These are phyloP conservation scores for Wickerhamiella sorbophila DNA, from an alignment of 805 yeast species.

Conservation along the genomic window DNA sequence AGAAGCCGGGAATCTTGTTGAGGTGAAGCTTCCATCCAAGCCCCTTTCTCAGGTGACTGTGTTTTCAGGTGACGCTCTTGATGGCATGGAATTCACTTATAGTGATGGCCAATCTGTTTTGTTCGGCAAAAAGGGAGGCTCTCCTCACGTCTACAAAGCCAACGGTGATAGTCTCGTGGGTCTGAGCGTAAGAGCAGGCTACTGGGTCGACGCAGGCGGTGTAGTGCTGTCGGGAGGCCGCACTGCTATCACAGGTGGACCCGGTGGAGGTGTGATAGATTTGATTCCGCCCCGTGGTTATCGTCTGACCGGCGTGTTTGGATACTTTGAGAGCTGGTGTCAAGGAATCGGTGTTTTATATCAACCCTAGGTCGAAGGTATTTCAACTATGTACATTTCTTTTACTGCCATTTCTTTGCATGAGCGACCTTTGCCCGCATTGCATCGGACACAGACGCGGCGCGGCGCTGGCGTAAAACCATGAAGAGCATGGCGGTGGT, in stretches of 20 bases:
- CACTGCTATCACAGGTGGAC: constrained; percentile 47
- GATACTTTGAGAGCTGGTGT: constrained; percentile 56
- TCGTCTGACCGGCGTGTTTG: constrained; percentile 54
- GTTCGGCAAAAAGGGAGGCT: constrained; percentile 29
- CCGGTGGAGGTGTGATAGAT: constrained; percentile 47
- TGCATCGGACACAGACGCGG: constrained; percentile 9
- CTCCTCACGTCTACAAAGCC: constrained; percentile 36
- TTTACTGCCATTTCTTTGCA: constrained; percentile 19
- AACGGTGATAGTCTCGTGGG: constrained; percentile 48
- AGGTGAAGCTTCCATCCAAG: constrained; percentile 11
- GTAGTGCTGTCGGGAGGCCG: constrained; percentile 37
- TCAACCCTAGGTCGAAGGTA: constrained; percentile 5
- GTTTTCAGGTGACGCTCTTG: constrained; percentile 63
- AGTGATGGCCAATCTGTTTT: constrained; percentile 19
- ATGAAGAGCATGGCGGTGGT: constrained; percentile 52
- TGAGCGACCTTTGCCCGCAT: constrained; percentile 18
- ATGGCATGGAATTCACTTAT: constrained; percentile 52
- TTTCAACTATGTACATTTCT: constrained; percentile 2
- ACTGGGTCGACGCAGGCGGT: constrained; percentile 82
- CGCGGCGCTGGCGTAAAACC: constrained; percentile 32
- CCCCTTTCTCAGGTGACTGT: constrained; percentile 36
- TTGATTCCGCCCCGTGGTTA: constrained; percentile 52
- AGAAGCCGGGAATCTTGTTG: constrained; percentile 12
- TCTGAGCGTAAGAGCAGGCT: constrained; percentile 56
- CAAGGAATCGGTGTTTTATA: constrained; percentile 61